phyloP scores from a whole-genome alignment of 805 yeast genomes.

The Kuraishia floccosa region DNA sequence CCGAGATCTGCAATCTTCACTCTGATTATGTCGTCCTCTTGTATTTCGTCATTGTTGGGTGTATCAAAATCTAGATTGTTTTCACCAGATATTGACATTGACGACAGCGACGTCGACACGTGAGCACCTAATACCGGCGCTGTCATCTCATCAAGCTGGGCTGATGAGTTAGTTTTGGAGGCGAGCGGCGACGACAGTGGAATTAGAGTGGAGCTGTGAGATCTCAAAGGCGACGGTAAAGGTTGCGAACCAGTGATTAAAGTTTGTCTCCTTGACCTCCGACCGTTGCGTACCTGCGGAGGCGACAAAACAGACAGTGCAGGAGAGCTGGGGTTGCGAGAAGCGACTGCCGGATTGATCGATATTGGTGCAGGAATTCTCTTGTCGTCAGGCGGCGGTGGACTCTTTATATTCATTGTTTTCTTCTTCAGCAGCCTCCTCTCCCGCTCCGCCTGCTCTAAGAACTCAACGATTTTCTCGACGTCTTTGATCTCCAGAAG shows the following conservation, averaged over 20 bases:
- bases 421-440: constrained; percentile 12
- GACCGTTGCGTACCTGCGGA: constrained; percentile 10
- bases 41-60: constrained; percentile 22
- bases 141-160: background rate
- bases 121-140: constrained; percentile 4
- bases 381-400: background rate
- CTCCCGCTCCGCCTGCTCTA: constrained; percentile 27
- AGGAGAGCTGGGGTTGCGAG: background rate
- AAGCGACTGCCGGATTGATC: background rate
- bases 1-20: constrained; percentile 93
- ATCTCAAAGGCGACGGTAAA: constrained; percentile 74
- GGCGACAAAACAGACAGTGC: background rate
- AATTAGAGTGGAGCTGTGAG: constrained; percentile 23
- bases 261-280: constrained; percentile 60
- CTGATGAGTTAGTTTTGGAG: constrained; percentile 6
- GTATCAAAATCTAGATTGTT: constrained; percentile 17
- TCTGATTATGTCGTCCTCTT: constrained; percentile 43
- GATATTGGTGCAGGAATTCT: background rate
- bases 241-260: constrained; percentile 89
- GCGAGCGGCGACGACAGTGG: constrained; percentile 1
- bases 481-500: constrained; percentile 42
- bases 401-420: constrained; percentile 2
- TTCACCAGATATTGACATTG: constrained; percentile 22
- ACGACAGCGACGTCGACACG: constrained; percentile 24
- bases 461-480: constrained; percentile 32